Percentiles rank a stretch among this genome's conserved stretches.
phyloP scores from a whole-genome alignment of 495 filamentous ascomycete genomes.

The Bacidia gigantensis region DNA sequence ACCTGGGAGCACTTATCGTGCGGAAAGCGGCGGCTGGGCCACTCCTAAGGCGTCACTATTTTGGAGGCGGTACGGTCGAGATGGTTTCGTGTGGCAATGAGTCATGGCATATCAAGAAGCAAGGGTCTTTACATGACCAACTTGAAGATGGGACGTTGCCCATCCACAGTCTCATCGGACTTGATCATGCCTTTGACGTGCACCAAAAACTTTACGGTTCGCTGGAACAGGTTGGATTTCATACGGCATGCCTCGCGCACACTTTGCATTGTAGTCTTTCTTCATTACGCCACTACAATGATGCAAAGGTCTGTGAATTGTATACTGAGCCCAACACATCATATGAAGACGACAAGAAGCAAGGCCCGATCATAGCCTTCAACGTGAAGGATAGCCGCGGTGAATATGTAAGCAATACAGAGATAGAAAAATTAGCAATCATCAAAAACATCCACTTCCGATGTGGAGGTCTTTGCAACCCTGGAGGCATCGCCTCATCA shows the following conservation, averaged over 20 bases:
- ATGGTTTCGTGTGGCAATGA: conserved; percentile 48
- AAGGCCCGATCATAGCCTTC: conserved; percentile 61
- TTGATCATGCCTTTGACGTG: conserved; percentile 53
- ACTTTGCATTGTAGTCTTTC: conserved; percentile 37
- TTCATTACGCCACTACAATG: conserved; percentile 45
- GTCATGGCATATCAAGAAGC: conserved; percentile 53
- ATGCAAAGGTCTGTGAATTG: conserved; percentile 39
- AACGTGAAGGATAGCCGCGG: conserved; percentile 46
- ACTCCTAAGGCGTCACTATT: conserved; percentile 57
- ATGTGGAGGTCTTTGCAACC: conserved; percentile 54
- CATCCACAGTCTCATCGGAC: conserved; percentile 63
- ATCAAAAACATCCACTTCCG: conserved; percentile 51
- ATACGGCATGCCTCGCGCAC: conserved; percentile 43
- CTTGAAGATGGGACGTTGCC: conserved; percentile 69
- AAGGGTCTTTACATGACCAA: conserved; percentile 43
- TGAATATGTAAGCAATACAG: conserved; percentile 39
- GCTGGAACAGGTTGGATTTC: conserved; percentile 46
- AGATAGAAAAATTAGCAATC: conserved; percentile 51
- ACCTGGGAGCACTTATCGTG: conserved; percentile 78
- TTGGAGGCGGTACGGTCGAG: conserved; percentile 92
- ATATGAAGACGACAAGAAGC: conserved; percentile 43
- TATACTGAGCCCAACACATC: conserved; percentile 39
- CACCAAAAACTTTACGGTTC: conserved; percentile 48
- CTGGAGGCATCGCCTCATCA: conserved; percentile 36
- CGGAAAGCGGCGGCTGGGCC: conserved; percentile 51